Base-by-base conservation (phyloP, 2,329 filamentous ascomycete species). In the Hysterium pulicare region DNA sequence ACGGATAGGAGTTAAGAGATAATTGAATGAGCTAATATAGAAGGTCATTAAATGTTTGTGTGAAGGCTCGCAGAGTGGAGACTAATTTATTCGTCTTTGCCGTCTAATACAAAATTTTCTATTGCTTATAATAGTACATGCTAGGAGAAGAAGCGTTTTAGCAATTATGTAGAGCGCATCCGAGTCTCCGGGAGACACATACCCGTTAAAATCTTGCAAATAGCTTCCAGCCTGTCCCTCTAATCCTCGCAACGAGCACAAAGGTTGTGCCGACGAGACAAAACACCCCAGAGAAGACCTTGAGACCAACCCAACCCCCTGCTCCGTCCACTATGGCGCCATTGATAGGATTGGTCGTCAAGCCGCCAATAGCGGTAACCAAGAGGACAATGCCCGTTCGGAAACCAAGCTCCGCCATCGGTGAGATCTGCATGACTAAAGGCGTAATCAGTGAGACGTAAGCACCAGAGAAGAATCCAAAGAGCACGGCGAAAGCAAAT, bases 371-470 rank as follows among this genome's bases (percentile, higher is more conserved):
- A 1, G 78, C 74, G 43, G 79, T 71, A 41, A 80, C 60, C 10
- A 78, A 72, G 56, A 84, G 84, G 15, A 77, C 70, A 0, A 76
- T 73, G 2, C 85, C 85, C 3, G 73, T 80, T 7, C 84, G 73
- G 5, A 80, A 74, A 16, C 84, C 84, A 28, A 87, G 83, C 62
- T 87, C 72, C 21, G 76, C 70, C 30, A 87, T 75, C 41, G 84
- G 79, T 3, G 78, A 82, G 47, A 87, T 71, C 78, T 87, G 82
- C 2, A 82, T 83, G 21, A 87, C 69, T 16, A 85, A 67, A 0
- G 82, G 75, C 0, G 84, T 81, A 39, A 69, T 72, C 24, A 87
- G 67, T 1, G 77, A 78, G 36, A 86, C 77, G 53, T 81, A 84
- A 2, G 79, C 78, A n/a, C 83, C 84, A 0, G 79, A 83, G 5